Evolutionary conservation across 2,329 filamentous ascomycete species (phyloP).

Genomic region (Claviceps monticola): DNA sequence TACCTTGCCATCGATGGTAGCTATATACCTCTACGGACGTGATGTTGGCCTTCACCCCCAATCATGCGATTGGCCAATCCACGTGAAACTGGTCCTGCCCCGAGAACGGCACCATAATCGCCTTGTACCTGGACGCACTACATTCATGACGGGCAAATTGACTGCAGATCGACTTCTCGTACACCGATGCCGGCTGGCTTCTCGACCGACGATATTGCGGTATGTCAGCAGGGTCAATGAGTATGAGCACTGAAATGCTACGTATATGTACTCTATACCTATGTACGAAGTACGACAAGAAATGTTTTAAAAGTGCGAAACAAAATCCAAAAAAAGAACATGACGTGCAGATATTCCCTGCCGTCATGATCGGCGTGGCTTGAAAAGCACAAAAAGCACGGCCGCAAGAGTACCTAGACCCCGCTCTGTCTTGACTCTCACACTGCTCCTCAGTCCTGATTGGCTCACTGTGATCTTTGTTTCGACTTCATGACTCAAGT

Average conservation of each 20-base stretch:
- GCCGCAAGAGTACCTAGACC: neutral
- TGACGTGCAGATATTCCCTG: no score
- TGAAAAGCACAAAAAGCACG: no score
- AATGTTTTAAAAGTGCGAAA: no score
- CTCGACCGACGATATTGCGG: no score
- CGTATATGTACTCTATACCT: no score
- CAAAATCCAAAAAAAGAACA: no score
- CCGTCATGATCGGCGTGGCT: no score
- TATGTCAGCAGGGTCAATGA: no score
- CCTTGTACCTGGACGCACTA: constrained; percentile 42
- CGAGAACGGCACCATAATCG: constrained; percentile 46
- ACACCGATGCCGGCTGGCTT: no score
- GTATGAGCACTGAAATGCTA: no score
- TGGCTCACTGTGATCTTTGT: neutral
- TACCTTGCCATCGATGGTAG: constrained; percentile 42
- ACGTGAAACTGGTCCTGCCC: constrained; percentile 37
- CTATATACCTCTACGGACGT: constrained; percentile 36
- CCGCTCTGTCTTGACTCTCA: neutral
- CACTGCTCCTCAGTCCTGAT: neutral
- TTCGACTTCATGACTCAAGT: neutral
- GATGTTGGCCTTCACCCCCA: constrained; percentile 27
- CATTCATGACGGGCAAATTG: constrained; percentile 25
- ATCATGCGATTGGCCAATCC: constrained; percentile 13
- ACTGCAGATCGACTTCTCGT: no score
- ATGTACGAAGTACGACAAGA: no score